A percentile compares a stretch with the other conserved stretches of the same genome.
phyloP scores from a whole-genome alignment of 495 filamentous ascomycete species.

The Clavariopsis aquatica region DNA sequence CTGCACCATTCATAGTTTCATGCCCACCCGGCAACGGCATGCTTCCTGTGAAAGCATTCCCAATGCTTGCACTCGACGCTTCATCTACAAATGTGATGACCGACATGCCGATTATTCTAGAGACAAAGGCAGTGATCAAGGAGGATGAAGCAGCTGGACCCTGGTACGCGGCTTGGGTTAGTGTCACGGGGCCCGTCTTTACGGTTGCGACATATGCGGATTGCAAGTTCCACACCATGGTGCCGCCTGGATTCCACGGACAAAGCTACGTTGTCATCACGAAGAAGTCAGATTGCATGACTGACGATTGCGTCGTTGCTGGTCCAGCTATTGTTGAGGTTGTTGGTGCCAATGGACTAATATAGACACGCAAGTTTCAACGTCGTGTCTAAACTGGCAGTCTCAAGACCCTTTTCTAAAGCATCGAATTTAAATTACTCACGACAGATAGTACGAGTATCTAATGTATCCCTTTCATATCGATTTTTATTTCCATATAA shows the following conservation, averaged over 20 bases:
- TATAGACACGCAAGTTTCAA: no score
- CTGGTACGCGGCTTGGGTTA: constrained; percentile 47
- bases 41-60: constrained; percentile 60
- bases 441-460: no score
- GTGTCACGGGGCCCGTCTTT: constrained; percentile 46
- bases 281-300: constrained; percentile 43
- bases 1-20: constrained; percentile 58
- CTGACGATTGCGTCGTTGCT: constrained; percentile 51
- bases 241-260: constrained; percentile 50
- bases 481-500: no score
- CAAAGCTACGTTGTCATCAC: constrained; percentile 54
- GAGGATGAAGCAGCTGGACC: constrained; percentile 3
- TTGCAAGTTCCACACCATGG: constrained; percentile 34
- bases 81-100: constrained; percentile 22
- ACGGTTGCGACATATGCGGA: constrained; percentile 25
- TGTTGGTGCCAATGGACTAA: constrained; percentile 5
- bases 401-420: no score
- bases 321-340: constrained; percentile 53
- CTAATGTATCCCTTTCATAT: not conserved
- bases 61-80: constrained; percentile 30
- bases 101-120: constrained; percentile 27
- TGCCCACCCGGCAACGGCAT: constrained; percentile 57
- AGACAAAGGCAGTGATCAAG: constrained; percentile 25
- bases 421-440: no score
- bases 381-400: no score